Percentiles rank a stretch among this genome's conserved stretches.
Evolutionary conservation across 805 yeast species (phyloP).

Genomic region (Saccharomycopsis sp.): DNA sequence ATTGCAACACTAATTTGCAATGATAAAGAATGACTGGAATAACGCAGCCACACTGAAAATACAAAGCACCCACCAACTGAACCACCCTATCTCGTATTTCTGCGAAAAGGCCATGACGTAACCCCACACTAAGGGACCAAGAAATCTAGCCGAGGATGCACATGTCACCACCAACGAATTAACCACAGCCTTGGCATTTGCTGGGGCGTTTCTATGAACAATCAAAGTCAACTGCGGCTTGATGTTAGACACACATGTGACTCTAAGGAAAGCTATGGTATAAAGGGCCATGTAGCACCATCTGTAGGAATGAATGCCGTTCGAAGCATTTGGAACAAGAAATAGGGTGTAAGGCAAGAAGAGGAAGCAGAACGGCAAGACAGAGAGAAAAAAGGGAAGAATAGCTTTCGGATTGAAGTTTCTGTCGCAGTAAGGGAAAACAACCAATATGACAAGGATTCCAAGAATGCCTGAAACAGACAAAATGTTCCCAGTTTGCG

Average conservation of each 20-base stretch:
- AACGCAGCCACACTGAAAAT: slow-evolving; percentile 8
- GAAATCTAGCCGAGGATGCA: slow-evolving; percentile 40
- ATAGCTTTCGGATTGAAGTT: slow-evolving; percentile 33
- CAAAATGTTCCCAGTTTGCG: slow-evolving; percentile 37
- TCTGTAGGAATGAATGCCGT: background rate
- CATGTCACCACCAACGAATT: slow-evolving; percentile 42
- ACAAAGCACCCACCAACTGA: slow-evolving; percentile 31
- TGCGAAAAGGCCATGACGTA: slow-evolving; percentile 26
- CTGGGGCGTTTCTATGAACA: slow-evolving; percentile 39
- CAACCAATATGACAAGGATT: slow-evolving; percentile 34
- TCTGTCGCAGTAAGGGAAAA: slow-evolving; percentile 41
- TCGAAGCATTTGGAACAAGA: slow-evolving; percentile 26
- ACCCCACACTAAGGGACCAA: slow-evolving; percentile 47
- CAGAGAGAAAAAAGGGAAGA: slow-evolving; percentile 28
- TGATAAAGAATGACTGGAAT: slow-evolving; percentile 7
- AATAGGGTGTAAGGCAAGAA: slow-evolving; percentile 38
- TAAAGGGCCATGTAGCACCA: slow-evolving; percentile 11
- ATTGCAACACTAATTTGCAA: background rate
- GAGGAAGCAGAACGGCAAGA: slow-evolving; percentile 36
- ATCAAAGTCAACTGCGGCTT: slow-evolving; percentile 41
- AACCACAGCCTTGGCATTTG: slow-evolving; percentile 38
- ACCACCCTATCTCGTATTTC: slow-evolving; percentile 14
- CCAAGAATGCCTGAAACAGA: slow-evolving; percentile 41
- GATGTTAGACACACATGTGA: slow-evolving; percentile 33
- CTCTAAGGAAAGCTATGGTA: slow-evolving; percentile 22